phyloP scores from a whole-genome alignment of 2,329 filamentous ascomycete genomes.

The Phyllosticta citribraziliensis region DNA sequence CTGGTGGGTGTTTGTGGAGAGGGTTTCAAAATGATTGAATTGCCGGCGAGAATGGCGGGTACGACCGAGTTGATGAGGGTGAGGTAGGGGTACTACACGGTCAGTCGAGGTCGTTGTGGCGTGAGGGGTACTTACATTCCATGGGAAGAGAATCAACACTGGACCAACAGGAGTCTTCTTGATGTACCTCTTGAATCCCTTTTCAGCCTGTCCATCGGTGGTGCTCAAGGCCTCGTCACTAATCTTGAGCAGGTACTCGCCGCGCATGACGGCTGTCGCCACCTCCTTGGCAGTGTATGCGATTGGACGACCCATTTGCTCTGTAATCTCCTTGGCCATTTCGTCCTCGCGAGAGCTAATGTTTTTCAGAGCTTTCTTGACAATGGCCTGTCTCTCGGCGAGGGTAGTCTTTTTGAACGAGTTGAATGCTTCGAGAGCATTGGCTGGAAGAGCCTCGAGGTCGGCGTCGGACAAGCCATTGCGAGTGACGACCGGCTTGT shows the following conservation, averaged over 20 bases:
- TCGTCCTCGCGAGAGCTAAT: slow-evolving; percentile 65
- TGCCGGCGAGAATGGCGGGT: slow-evolving; percentile 81
- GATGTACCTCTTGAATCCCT: slow-evolving; percentile 85
- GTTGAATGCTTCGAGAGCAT: slow-evolving; percentile 65
- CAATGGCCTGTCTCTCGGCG: slow-evolving; percentile 65
- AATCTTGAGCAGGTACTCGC: slow-evolving; percentile 77
- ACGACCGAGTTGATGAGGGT: slow-evolving; percentile 88
- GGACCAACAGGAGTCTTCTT: slow-evolving; percentile 81
- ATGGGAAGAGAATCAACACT: slow-evolving; percentile 82
- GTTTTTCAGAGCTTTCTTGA: slow-evolving; percentile 66
- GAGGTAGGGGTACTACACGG: slow-evolving; percentile 74
- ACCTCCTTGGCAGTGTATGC: slow-evolving; percentile 78
- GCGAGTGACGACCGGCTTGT: slow-evolving; percentile 71
- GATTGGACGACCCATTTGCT: slow-evolving; percentile 93
- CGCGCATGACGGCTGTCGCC: slow-evolving; percentile 72
- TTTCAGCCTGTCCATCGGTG: slow-evolving; percentile 71
- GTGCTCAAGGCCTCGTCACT: slow-evolving; percentile 69
- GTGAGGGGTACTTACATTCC: slow-evolving; percentile 62
- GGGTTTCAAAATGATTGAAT: slow-evolving; percentile 87
- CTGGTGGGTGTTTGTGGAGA: slow-evolving; percentile 92
- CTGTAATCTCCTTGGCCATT: slow-evolving; percentile 73
- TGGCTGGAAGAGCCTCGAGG: slow-evolving; percentile 59
- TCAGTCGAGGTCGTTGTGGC: slow-evolving; percentile 6
- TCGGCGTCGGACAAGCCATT: slow-evolving; percentile 63
- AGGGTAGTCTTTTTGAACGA: slow-evolving; percentile 68